Base-by-base conservation (phyloP, 495 filamentous ascomycete species). In the Hypoxylon trugodes region DNA sequence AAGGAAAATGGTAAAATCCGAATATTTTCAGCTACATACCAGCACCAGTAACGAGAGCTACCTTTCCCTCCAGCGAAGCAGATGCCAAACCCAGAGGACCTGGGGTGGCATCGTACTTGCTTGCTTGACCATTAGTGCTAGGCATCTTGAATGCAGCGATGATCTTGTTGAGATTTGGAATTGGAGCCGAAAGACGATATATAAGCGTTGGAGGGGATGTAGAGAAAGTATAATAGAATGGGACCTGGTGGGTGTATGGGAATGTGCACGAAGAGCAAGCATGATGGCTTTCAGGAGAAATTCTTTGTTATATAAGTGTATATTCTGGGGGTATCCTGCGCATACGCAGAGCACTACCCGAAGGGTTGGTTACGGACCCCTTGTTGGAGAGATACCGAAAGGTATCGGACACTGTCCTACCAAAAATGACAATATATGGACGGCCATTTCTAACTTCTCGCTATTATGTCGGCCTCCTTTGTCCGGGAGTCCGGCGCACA, bases 31-130 rank as follows among this genome's bases (percentile, higher is more conserved):
- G 28, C 36, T 47, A 73, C 70, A n/a, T 70, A 73, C 68, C 70
- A 51, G 65, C 67, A 66, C 60, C 70, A 49, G 68, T 73, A 40
- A 64, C 62, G 8, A 59, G 49, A 42, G 57, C 81, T 24, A 82
- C 79, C 73, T 84, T 84, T 60, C 80, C 81, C 40, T 74, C 73
- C 6, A 84, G 73, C 24, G 79, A 80, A 26, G 81, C 79, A 37
- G 77, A 74, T 4, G 72, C 77, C 48, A 81, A 61, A 21, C 81
- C 81, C 12, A 83, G 71, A 40, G 81, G 76, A 13, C 81, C 83
- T 6, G 79, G 78, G 62, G 81, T 78, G 30, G 67, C 59, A 63
- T 78, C 76, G 56, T 75, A 77, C 68, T 76, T 77, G 69, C 73
- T 74, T 21, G 25, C 42, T 36, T 40, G 28, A 40, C 63, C 66